Evolutionary conservation across 306 rosid species (phyloP).

Genomic region (Prunus salicina): DNA sequence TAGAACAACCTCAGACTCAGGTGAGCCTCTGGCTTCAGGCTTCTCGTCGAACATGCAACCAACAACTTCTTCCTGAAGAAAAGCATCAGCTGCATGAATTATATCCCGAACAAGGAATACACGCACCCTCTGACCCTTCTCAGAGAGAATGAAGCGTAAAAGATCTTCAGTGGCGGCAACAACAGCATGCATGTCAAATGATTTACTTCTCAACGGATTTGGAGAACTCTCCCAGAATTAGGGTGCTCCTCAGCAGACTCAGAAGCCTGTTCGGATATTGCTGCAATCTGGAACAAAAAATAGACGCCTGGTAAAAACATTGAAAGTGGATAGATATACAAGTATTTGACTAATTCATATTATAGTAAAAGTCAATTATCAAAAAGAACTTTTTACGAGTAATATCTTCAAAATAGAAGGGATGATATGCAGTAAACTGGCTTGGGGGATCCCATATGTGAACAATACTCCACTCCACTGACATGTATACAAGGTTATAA

Average conservation of each 20-base stretch:
- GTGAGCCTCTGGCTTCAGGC: conserved; percentile 30
- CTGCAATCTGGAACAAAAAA: conserved; percentile 69
- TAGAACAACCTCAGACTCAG: conserved; percentile 11
- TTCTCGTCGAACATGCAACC: conserved; percentile 39
- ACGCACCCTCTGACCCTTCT: conserved; percentile 87
- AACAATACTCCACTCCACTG: background rate
- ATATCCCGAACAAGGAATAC: conserved; percentile 79
- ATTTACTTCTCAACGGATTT: conserved; percentile 64
- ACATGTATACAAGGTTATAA: too few species aligned
- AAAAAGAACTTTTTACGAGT: background rate
- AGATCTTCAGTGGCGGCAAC: conserved; percentile 92
- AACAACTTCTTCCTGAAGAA: conserved; percentile 65
- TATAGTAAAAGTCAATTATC: background rate
- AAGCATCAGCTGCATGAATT: conserved; percentile 61
- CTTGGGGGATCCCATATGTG: background rate
- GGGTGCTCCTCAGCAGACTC: conserved; percentile 49
- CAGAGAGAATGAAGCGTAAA: conserved; percentile 68
- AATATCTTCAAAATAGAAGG: background rate
- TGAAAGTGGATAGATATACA: background rate
- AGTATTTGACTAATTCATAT: background rate
- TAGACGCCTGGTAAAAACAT: conserved; percentile 8
- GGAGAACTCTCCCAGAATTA: conserved; percentile 38
- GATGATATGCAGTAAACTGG: background rate
- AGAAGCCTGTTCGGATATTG: conserved; percentile 93
- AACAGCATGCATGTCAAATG: conserved; percentile 82